These are phyloP conservation scores for Globisporangium recalcitrans DNA, from an alignment of 352 stramenopile genomes.

Conservation along the genomic window DNA sequence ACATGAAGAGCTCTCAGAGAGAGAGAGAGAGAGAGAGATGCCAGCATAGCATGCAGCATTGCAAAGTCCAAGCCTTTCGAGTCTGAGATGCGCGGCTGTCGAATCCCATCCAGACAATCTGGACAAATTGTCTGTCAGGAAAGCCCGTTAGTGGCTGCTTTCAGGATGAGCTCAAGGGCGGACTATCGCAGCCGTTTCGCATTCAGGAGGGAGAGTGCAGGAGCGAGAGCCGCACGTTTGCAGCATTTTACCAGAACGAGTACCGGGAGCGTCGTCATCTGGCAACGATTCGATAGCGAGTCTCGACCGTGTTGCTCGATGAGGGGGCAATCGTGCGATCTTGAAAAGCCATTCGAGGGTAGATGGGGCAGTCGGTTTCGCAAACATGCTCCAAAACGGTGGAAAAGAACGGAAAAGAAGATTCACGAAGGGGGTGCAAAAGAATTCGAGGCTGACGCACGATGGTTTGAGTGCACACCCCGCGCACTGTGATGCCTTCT, in stretches of 20 bases:
- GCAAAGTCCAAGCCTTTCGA: no score
- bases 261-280: neutral
- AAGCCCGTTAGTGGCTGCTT: conserved; percentile 3
- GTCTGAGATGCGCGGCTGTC: neutral
- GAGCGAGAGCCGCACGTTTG: conserved; percentile 3
- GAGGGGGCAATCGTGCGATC: neutral
- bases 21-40: no score
- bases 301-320: neutral
- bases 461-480: no score
- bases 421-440: neutral
- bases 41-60: neutral
- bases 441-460: no score
- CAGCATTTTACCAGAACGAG: conserved; percentile 7
- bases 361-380: neutral
- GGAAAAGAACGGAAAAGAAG: neutral
- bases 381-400: neutral
- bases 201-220: no score
- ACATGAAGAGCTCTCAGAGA: no score
- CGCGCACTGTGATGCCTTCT: no score
- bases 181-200: neutral
- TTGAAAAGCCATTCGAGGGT: conserved; percentile 1
- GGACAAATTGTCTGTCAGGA: neutral
- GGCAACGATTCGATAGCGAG: neutral
- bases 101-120: neutral
- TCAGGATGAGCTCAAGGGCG: conserved; percentile 7